A percentile compares a stretch with the other conserved stretches of the same genome.
Evolutionary conservation across 1,284 basidiomycete species (phyloP).

Genomic region (Pyrrhoderma lamaoense): DNA sequence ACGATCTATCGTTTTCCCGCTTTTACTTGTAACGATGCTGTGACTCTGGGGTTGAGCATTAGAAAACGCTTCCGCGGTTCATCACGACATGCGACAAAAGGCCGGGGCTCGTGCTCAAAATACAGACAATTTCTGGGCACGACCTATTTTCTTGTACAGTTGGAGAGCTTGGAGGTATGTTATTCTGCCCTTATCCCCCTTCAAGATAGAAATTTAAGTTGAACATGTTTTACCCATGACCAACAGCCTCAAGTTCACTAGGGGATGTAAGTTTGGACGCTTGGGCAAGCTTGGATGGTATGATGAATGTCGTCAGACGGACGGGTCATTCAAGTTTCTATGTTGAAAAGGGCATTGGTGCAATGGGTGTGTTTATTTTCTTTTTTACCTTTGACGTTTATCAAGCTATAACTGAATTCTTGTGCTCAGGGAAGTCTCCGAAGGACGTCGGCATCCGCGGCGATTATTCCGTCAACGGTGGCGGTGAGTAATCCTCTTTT

Average conservation of each 20-base stretch:
- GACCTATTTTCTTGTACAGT: conserved; percentile 74
- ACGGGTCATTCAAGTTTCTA: conserved; percentile 81
- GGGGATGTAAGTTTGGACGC: conserved; percentile 74
- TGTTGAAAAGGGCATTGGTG: conserved; percentile 74
- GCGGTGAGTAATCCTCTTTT: conserved; percentile 44
- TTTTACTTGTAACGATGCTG: conserved; percentile 68
- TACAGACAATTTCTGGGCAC: conserved; percentile 68
- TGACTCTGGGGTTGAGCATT: conserved; percentile 71
- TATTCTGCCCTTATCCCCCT: neutral
- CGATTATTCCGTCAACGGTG: conserved; percentile 60
- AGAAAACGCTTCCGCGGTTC: conserved; percentile 74
- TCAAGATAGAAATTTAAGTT: neutral
- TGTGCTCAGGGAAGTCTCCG: conserved; percentile 45
- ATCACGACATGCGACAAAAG: conserved; percentile 54
- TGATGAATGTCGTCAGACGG: conserved; percentile 67
- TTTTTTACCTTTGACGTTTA: neutral
- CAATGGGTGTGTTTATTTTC: conserved; percentile 38
- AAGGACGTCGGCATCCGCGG: conserved; percentile 60
- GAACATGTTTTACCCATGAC: neutral
- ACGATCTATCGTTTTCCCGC: conserved; percentile 57
- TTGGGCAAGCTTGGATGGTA: conserved; percentile 69
- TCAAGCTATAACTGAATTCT: neutral
- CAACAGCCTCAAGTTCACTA: conserved; percentile 41
- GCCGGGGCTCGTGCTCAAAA: conserved; percentile 72
- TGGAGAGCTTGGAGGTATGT: conserved; percentile 53